phyloP scores from a whole-genome alignment of 768 basidiomycete genomes.

The Phaeolepiota aurea region DNA sequence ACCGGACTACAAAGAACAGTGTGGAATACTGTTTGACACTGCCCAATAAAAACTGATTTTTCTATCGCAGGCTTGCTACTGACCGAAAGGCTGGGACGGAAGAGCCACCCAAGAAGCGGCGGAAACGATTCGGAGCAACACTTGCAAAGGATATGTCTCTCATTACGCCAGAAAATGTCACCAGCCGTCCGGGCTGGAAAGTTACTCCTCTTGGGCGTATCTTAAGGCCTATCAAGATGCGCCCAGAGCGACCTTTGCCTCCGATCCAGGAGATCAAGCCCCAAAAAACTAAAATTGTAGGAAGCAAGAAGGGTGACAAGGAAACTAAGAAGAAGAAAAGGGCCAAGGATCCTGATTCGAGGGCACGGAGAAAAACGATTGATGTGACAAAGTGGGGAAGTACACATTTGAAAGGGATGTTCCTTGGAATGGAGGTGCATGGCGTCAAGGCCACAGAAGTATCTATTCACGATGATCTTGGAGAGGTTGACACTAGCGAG shows the following conservation, averaged over 20 bases:
- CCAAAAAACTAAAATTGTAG: conserved; percentile 4
- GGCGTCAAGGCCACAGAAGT: conserved; percentile 9
- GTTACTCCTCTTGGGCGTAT: conserved; percentile 60
- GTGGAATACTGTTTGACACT: conserved; percentile 8
- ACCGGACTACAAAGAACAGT: conserved; percentile 64
- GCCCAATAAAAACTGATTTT: neutral
- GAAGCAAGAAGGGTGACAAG: conserved; percentile 10
- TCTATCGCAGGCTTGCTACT: conserved; percentile 17
- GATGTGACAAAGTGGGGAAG: conserved; percentile 70
- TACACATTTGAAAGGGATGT: conserved; percentile 59
- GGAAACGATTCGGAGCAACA: conserved; percentile 24
- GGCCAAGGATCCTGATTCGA: conserved; percentile 38
- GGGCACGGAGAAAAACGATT: conserved; percentile 58
- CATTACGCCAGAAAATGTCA: conserved; percentile 49
- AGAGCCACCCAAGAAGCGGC: conserved; percentile 37
- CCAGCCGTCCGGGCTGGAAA: conserved; percentile 53
- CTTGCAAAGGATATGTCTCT: conserved; percentile 59
- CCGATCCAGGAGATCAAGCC: conserved; percentile 16
- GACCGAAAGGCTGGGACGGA: conserved; percentile 17
- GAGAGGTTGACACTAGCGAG: conserved; percentile 7
- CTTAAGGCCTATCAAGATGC: conserved; percentile 60
- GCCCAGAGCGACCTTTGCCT: conserved; percentile 55
- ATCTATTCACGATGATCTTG: conserved; percentile 3
- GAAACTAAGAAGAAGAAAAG: conserved; percentile 32
- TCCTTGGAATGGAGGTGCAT: conserved; percentile 40